Evolutionary conservation across 108 stramenopile species (phyloP).

Genomic region (Nitzschia palea): DNA sequence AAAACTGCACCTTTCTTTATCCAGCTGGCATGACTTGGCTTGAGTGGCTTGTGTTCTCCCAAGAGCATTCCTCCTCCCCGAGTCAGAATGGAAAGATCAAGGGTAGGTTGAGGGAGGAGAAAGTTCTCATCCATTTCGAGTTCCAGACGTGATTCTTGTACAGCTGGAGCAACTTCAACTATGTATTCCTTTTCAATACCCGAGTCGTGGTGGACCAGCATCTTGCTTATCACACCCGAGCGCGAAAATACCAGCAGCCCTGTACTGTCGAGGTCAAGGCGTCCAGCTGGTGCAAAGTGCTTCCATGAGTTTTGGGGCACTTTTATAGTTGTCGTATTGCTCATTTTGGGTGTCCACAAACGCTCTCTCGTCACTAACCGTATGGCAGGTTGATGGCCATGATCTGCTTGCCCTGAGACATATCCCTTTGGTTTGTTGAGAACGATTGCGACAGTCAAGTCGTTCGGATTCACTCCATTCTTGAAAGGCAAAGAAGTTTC

Average conservation of each 20-base stretch:
- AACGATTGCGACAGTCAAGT: constrained; percentile 46
- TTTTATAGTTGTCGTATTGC: background rate
- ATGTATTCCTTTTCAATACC: constrained; percentile 79
- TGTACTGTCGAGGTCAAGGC: constrained; percentile 70
- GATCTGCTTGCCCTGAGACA: constrained; percentile 75
- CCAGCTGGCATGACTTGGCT: constrained; percentile 64
- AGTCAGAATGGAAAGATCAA: constrained; percentile 41
- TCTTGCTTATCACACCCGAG: constrained; percentile 66
- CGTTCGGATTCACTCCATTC: background rate
- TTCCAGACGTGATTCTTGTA: constrained; percentile 40
- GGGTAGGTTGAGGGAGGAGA: constrained; percentile 27
- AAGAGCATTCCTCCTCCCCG: constrained; percentile 43
- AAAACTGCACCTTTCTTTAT: constrained; percentile 31
- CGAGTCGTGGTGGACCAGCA: constrained; percentile 46
- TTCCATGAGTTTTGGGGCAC: constrained; percentile 16
- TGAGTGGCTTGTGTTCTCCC: constrained; percentile 45
- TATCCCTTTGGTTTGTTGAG: constrained; percentile 83
- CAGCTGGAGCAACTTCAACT: constrained; percentile 53
- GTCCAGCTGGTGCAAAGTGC: constrained; percentile 71
- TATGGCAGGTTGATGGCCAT: constrained; percentile 54
- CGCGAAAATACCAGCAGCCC: constrained; percentile 75
- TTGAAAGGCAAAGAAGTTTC: constrained; percentile 3
- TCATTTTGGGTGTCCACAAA: constrained; percentile 6
- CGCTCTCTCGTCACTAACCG: constrained; percentile 51
- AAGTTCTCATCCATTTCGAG: constrained; percentile 34